Evolutionary conservation across 2,329 filamentous ascomycete species (phyloP), one percentile per base, ranked within the genome.

Genomic region (Chalaropsis ovoidea): DNA sequence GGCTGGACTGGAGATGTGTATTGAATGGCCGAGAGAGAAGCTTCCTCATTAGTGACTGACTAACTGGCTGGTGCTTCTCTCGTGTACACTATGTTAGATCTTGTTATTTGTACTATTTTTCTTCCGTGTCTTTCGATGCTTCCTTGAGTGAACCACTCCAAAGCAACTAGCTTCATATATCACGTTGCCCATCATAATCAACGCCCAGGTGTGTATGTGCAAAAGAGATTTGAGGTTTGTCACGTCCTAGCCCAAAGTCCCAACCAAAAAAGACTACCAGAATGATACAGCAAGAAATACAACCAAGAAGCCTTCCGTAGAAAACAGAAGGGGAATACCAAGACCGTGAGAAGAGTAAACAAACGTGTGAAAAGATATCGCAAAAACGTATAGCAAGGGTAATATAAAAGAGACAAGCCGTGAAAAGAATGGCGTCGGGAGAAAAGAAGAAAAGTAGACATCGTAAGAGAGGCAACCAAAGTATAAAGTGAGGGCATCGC

Each of bases 71-170:
- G 15, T 11, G 47, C 22, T 52, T 27, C 17, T 67, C 66, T 67
- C 58, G 63, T 67, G 66, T 67, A 67, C 58, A 67, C 60, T 67
- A 67, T 62, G 62, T 47, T 63, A 65, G 58, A 67, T 35, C 41
- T 56, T 65, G 66, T 67, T 67, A 67, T 58, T 67, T 64, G 54
- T 67, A 65, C 64, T 67, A 60, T 58, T 65, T 52, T 60, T 35
- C 22, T 13, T 24, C 15, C 10, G 13, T 42, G 17, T 27, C 10
- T n/a, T 47, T 61, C 15, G 19, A 43, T 13, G 19, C 24, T 22
- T 45, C 13, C 15, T 31, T 7, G 8, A 39, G 35, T 39, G 4
- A 39, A 39, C 35, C 4, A 39, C 35, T 1, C 8, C 1, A 39
- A 1, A 39, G 3, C 35, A 6, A 10, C 35, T 1, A 7, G 35